phyloP scores from a whole-genome alignment of 73 alveolate genomes.

The Paramecium biaurelia region DNA sequence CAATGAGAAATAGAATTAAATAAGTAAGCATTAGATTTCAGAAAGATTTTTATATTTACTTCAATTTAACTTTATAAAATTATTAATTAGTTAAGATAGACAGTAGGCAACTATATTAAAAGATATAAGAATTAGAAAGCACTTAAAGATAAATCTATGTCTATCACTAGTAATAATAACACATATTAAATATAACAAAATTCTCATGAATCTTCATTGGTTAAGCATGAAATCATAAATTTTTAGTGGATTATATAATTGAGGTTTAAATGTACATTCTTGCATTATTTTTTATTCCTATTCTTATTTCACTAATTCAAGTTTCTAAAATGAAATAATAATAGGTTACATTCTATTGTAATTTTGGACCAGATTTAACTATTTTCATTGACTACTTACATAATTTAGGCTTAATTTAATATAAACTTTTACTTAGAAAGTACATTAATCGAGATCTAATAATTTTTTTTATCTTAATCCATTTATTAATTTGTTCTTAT shows the following conservation, averaged over 20 bases:
- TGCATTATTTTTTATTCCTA: background rate
- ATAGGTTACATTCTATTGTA: background rate
- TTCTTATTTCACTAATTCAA: background rate
- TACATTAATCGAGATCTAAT: background rate
- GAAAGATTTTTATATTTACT: too few relatives aligned
- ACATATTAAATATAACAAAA: background rate
- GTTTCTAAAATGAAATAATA: background rate
- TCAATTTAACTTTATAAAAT: too few relatives aligned
- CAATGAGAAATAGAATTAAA: too few relatives aligned
- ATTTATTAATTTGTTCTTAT: background rate
- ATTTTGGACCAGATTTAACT: background rate
- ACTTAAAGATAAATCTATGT: background rate
- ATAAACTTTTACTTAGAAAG: background rate
- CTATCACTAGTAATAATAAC: background rate
- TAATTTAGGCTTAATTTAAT: background rate
- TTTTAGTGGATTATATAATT: background rate
- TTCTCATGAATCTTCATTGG: background rate
- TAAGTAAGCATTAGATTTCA: too few relatives aligned
- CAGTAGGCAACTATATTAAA: background rate
- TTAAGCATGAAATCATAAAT: constrained; percentile 32
- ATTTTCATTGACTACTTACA: background rate
- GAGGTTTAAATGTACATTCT: constrained; percentile 29
- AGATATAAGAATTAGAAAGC: background rate
- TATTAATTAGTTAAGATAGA: background rate
- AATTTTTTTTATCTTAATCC: constrained; percentile 12